phyloP scores from a whole-genome alignment of 305 asterid genomes.

The Striga hermonthica region DNA sequence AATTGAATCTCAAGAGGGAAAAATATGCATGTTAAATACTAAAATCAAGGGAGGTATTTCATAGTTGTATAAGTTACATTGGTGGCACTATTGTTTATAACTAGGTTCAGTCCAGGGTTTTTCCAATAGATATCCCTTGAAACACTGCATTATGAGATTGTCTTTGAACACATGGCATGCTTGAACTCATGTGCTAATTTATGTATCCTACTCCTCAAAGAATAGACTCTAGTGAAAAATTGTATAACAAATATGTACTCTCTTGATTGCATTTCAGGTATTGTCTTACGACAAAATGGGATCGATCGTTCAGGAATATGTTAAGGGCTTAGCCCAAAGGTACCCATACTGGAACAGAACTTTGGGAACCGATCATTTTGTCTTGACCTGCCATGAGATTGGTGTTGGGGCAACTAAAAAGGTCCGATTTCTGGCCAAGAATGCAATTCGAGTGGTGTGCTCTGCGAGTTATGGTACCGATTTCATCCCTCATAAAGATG shows the following conservation, averaged over 20 bases:
- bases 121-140: neutral
- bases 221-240: too few relatives aligned
- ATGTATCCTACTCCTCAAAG: neutral
- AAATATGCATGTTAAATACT: neutral
- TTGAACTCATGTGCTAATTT: neutral
- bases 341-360: constrained; percentile 32
- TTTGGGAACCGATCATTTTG: constrained; percentile 25
- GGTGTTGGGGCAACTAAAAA: constrained; percentile 14
- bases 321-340: constrained; percentile 14
- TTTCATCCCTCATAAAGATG: constrained; percentile 33
- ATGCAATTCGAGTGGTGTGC: constrained; percentile 29
- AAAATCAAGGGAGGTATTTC: neutral
- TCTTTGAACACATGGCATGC: too few relatives aligned
- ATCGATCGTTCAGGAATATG: constrained; percentile 4
- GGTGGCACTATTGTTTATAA: neutral
- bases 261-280: constrained; percentile 10
- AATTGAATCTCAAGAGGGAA: neutral
- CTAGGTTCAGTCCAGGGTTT: neutral
- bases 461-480: constrained; percentile 4
- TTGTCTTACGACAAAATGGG: constrained; percentile 14
- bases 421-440: constrained; percentile 25
- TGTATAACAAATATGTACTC: neutral
- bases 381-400: constrained; percentile 25
- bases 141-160: neutral
- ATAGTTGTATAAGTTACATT: neutral